These are phyloP conservation scores for Cyamopsis tetragonoloba DNA, from an alignment of 306 rosid species.

Conservation along the genomic window DNA sequence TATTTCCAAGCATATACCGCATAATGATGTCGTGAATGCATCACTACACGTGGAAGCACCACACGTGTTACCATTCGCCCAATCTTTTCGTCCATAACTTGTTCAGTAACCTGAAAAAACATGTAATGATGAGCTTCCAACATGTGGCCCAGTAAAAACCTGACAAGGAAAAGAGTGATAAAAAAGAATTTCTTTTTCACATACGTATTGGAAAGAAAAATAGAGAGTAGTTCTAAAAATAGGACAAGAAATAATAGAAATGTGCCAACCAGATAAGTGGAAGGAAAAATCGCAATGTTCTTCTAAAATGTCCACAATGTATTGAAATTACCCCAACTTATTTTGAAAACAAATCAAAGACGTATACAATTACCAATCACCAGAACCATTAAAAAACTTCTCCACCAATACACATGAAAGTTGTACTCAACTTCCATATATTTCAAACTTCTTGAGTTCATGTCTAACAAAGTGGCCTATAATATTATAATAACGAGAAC, in stretches of 20 bases:
- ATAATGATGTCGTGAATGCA: slow-evolving; percentile 92
- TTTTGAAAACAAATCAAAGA: not conserved
- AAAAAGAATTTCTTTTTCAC: not conserved
- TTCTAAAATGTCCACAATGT: not conserved
- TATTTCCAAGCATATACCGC: slow-evolving; percentile 44
- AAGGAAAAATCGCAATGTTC: not conserved
- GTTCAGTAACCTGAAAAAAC: slow-evolving; percentile 73
- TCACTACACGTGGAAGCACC: slow-evolving; percentile 93
- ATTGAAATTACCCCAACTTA: slow-evolving; percentile 9
- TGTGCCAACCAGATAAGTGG: not conserved
- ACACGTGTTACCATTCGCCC: slow-evolving; percentile 87
- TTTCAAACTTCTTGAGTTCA: slow-evolving; percentile 1
- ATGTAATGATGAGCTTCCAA: slow-evolving; percentile 11
- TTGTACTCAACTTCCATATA: not conserved
- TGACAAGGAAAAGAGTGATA: not conserved
- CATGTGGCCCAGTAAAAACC: slow-evolving; percentile 15
- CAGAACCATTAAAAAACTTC: not conserved
- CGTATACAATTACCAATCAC: not conserved
- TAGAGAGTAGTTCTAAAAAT: not conserved
- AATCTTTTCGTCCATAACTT: slow-evolving; percentile 82
- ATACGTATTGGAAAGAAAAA: not conserved
- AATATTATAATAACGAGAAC: not conserved
- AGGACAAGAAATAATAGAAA: not conserved
- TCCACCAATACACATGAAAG: not conserved
- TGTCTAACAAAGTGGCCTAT: slow-evolving; percentile 2